Conservation (phyloP, 495 filamentous ascomycete species). For the Penicillium salamii region DNA sequence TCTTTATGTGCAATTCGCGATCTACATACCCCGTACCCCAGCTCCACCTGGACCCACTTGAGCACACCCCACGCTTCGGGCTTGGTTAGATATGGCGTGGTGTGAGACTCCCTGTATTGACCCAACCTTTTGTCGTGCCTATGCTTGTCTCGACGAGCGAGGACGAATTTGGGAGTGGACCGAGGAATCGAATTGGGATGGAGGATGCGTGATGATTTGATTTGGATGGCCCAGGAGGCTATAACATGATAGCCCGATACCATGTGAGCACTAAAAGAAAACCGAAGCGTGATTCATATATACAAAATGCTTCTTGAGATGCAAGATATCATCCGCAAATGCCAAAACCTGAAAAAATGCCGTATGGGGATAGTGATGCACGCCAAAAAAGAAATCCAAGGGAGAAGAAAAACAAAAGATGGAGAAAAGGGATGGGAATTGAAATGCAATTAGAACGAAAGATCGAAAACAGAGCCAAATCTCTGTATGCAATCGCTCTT, state of each 20-base stretch:
- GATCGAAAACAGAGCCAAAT: neutral
- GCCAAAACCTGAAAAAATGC: slow-evolving; percentile 1
- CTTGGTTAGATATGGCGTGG: no score
- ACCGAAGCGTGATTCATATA: slow-evolving; percentile 1
- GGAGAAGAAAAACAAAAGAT: neutral
- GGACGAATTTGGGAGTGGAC: no score
- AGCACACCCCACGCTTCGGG: no score
- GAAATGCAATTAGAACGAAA: neutral
- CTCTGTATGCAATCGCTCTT: slow-evolving; percentile 5
- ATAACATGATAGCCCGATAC: neutral
- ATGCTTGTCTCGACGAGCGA: no score
- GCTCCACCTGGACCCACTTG: no score
- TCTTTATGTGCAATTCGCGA: no score
- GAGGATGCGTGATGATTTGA: no score
- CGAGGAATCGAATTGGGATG: no score
- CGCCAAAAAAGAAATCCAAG: neutral
- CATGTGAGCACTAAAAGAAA: slow-evolving; percentile 5
- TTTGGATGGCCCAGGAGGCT: neutral
- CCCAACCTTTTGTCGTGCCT: no score
- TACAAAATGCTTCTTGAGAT: slow-evolving; percentile 12
- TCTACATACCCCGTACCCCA: no score
- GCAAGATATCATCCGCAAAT: slow-evolving; percentile 4
- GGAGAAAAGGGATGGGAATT: neutral
- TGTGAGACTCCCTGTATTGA: no score
- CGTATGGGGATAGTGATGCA: slow-evolving; percentile 1